Base-by-base conservation (phyloP, 2,329 filamentous ascomycete species). In the Alternaria sp. region DNA sequence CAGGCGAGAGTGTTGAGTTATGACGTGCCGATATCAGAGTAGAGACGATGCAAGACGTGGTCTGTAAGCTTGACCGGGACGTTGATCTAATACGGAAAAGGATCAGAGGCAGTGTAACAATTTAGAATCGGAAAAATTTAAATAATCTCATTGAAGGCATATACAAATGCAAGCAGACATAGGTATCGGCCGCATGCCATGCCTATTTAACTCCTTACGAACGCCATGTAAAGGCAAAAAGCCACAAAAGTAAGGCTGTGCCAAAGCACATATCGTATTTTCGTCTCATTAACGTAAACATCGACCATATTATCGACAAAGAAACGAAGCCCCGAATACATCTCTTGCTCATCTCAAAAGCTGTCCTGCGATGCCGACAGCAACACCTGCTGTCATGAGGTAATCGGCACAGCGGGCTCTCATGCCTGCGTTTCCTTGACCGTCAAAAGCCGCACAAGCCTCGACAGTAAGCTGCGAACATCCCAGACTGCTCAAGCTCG, bases 401-500 rank as follows among this genome's bases (percentile, higher is more conserved):
- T 71, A 70, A 38, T 65, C 64, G 14, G 59, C 64, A 41, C 64
- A 69, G 28, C 66, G 64, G 36, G 45, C 58, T 40, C 62, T 62
- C 27, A 52, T 57, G 3, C 65, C 68, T 6, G 65, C 68, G 80
- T 75, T 12, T 74, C 82, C 69, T 25, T 45, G 41, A 80, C 77
- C 61, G 20, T 74, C 76, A 66, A 81, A 80, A 34, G 73, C 69
- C 30, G 70, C 72, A 66, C 84, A 86, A 34, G 84, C 82, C 10
- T 73, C 79, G 34, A 83, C 76, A 52, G 81, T 78, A 40, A 86
- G 69, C 30, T 81, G 82, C 64, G 82, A 84, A 63, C 84, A 86
- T 14, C 83, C 84, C 46, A 77, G 58, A 20, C 67, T 63, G 62
- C 83, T 85, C 67, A 79, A 54, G 60, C 77, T 79, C 25, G 65